Evolutionary conservation across 352 stramenopile genomes (phyloP).

Genomic region (Pythium rhizo-oryzae): DNA sequence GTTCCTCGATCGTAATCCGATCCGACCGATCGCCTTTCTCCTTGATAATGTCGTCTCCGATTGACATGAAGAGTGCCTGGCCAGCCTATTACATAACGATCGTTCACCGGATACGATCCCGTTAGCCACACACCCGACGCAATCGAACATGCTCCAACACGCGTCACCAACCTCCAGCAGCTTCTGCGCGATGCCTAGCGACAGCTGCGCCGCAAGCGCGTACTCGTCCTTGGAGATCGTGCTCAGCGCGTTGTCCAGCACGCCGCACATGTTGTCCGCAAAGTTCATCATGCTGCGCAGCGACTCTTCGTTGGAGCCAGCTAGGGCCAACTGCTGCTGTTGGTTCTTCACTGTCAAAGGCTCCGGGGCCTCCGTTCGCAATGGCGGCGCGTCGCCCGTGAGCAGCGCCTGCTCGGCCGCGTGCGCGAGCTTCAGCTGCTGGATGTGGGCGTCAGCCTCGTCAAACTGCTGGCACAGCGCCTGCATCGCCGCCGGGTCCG

Average conservation of each 20-base stretch:
- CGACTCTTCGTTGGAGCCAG: conserved; percentile 56
- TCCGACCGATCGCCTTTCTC: conserved; percentile 40
- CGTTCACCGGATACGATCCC: background rate
- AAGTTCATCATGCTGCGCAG: conserved; percentile 78
- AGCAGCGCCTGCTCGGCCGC: conserved; percentile 13
- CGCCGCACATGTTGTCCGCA: conserved; percentile 72
- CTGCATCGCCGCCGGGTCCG: conserved; percentile 65
- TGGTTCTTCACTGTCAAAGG: background rate
- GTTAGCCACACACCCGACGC: background rate
- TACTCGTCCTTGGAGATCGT: conserved; percentile 81
- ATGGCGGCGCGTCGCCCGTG: background rate
- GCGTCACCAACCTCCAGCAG: conserved; percentile 46
- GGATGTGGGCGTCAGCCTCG: conserved; percentile 43
- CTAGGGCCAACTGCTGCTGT: conserved; percentile 26
- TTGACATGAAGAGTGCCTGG: conserved; percentile 67
- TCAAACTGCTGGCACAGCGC: conserved; percentile 61
- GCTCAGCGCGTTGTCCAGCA: conserved; percentile 71
- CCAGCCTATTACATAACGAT: conserved; percentile 36
- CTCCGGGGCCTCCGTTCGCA: background rate
- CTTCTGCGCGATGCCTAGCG: conserved; percentile 73
- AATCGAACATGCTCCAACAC: background rate
- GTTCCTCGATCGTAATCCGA: conserved; percentile 77
- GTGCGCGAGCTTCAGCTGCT: conserved; percentile 42
- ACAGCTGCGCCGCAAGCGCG: conserved; percentile 64
- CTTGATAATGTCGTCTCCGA: conserved; percentile 55